Evolutionary conservation across 106 monocot genomes (phyloP), one percentile per base, ranked within the genome.

Genomic region (Dendrobium chrysotoxum): DNA sequence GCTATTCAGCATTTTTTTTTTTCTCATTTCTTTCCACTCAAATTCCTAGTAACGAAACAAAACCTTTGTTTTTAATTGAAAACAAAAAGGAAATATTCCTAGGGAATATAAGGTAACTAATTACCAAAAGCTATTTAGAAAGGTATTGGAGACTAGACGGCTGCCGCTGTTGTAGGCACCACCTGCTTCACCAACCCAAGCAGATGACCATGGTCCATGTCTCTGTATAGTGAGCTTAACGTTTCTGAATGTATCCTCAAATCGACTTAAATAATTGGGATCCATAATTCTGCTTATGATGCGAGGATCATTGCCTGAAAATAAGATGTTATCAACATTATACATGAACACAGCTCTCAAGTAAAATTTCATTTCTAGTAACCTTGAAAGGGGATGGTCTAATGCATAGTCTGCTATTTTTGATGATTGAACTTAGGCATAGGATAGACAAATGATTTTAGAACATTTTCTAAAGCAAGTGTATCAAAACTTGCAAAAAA

Each of bases 161-260:
- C 95, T 91, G 30, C 99, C 99, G 79, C 93, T 95, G 80, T 95
- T 99, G 86, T 87, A 91, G 53, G 90, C 91, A 79, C 99, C 99
- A 50, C 99, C 99, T 10, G 95, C 87, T 88, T 99, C 99, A 76
- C 99, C 86, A 47, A 99, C 88, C 99, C 99, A 99, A 78, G 93
- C 88, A 78, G 93, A 91, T 78, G 95, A 78, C 99, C 99, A 99
- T 38, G 93, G 90, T 77, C 95, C 99, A 78, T 91, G 87, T 75
- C 86, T 89, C 50, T 89, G 46, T 66, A 95, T 55, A 2, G 91
- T 88, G 12, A 88, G 84, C 66, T 91, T 67, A 70, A 99, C 79
- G 35, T 86, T 78, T 80, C 88, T 87, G 84, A 85, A 95, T 38
- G 88, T 95, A 50, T 91, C 75, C 15, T 82, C 85, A 74, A 87